These are phyloP conservation scores for Pythium biforme DNA, from an alignment of 352 stramenopile genomes.

Conservation along the genomic window DNA sequence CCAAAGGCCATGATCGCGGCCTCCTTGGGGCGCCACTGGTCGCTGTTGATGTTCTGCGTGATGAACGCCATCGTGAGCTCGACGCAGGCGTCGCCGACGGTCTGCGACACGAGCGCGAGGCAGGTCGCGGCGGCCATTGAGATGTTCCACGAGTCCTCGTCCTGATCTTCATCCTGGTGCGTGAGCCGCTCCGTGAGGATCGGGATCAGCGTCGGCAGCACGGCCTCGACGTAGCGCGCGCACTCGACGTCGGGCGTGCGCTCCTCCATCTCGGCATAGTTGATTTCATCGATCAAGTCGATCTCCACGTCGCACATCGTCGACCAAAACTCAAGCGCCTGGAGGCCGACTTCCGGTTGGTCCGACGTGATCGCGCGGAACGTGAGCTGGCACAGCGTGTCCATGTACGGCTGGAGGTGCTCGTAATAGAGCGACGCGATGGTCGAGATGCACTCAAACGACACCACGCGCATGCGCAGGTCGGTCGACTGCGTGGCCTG, in stretches of 20 bases:
- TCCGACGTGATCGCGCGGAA: slow-evolving; percentile 92
- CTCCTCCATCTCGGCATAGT: slow-evolving; percentile 72
- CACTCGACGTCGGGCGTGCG: slow-evolving; percentile 62
- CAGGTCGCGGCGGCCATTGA: slow-evolving; percentile 94
- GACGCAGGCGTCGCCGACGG: slow-evolving; percentile 91
- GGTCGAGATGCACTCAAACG: slow-evolving; percentile 95
- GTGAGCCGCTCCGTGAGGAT: slow-evolving; percentile 93
- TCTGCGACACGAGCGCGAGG: slow-evolving; percentile 91
- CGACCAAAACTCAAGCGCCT: slow-evolving; percentile 98
- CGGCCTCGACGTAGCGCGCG: slow-evolving; percentile 87
- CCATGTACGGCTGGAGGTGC: slow-evolving; percentile 95
- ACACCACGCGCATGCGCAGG: slow-evolving; percentile 82
- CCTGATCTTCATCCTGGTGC: slow-evolving; percentile 93
- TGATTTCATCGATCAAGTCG: slow-evolving; percentile 91
- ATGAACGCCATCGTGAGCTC: slow-evolving; percentile 94
- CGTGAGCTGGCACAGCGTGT: slow-evolving; percentile 95
- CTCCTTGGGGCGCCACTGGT: slow-evolving; percentile 95
- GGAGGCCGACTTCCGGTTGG: slow-evolving; percentile 90
- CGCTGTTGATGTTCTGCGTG: slow-evolving; percentile 91
- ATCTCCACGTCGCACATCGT: slow-evolving; percentile 96
- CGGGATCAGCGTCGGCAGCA: slow-evolving; percentile 87
- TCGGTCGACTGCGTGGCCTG: slow-evolving; percentile 93
- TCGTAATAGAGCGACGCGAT: slow-evolving; percentile 97
- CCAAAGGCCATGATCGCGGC: slow-evolving; percentile 97
- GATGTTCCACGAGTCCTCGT: slow-evolving; percentile 95